These are phyloP conservation scores for Lentinula lateritia DNA, from an alignment of 768 basidiomycete species.

Conservation along the genomic window DNA sequence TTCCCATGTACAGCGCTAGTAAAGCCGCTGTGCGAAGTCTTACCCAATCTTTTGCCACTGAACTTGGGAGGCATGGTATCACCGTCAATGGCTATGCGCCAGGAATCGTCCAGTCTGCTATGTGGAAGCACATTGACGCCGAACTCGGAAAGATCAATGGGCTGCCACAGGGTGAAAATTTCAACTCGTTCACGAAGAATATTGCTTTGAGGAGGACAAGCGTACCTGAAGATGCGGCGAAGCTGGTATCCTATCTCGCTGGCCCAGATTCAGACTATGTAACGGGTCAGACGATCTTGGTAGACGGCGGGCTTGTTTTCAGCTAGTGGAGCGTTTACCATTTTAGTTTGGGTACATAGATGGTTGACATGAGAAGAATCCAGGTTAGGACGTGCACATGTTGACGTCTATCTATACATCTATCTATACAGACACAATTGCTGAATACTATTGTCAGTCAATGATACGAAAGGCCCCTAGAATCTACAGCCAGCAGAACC, in stretches of 20 bases:
- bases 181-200: background rate
- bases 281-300: slow-evolving; percentile 20
- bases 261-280: slow-evolving; percentile 29
- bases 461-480: background rate
- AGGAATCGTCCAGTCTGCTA: slow-evolving; percentile 18
- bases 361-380: no score
- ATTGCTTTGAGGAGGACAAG: slow-evolving; percentile 16
- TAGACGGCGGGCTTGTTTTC: slow-evolving; percentile 4
- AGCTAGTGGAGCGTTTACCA: background rate
- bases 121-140: slow-evolving; percentile 14
- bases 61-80: slow-evolving; percentile 20
- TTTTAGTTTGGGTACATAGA: no score
- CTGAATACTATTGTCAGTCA: background rate
- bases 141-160: slow-evolving; percentile 1
- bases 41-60: slow-evolving; percentile 16
- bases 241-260: slow-evolving; percentile 27
- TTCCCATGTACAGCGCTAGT: slow-evolving; percentile 10
- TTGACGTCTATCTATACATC: no score
- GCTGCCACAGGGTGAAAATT: slow-evolving; percentile 6
- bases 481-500: background rate
- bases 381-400: no score
- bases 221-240: slow-evolving; percentile 27
- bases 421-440: no score
- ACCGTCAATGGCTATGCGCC: slow-evolving; percentile 31
- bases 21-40: slow-evolving; percentile 9